These are phyloP conservation scores for Talaromyces pinophilus DNA, from an alignment of 2,329 filamentous ascomycete species.

Conservation along the genomic window DNA sequence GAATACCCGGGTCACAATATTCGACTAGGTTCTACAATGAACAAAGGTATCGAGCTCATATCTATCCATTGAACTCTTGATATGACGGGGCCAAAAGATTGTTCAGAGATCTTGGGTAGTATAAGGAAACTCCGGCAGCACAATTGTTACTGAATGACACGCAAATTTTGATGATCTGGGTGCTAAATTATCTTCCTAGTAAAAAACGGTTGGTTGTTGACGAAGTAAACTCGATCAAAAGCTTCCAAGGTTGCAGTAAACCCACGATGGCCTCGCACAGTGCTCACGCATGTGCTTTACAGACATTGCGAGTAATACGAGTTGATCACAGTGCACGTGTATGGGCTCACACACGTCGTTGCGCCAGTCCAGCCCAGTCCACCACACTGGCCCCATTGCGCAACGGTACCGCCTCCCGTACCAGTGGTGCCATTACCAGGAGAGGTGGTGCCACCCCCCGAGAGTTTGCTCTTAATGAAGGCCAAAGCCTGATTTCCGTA, in stretches of 20 bases:
- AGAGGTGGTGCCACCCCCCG: constrained; percentile 5
- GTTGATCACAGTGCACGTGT: constrained; percentile 32
- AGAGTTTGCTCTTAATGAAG: constrained; percentile 55
- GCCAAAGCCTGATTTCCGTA: constrained; percentile 61
- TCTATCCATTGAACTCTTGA: neutral
- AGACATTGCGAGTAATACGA: constrained; percentile 38
- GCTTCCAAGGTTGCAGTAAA: neutral
- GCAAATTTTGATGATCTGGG: neutral
- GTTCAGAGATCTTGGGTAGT: neutral
- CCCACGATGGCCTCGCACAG: neutral
- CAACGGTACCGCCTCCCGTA: constrained; percentile 9
- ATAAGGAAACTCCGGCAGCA: neutral
- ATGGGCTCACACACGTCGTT: constrained; percentile 31
- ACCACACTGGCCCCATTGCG: constrained; percentile 30
- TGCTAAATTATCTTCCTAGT: neutral
- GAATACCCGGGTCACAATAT: neutral
- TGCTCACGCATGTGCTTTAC: constrained; percentile 14
- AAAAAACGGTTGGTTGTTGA: neutral
- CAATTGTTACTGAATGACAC: neutral
- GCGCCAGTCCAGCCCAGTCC: constrained; percentile 33
- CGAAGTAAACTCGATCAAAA: too few species aligned
- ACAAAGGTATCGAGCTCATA: neutral
- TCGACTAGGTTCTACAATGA: neutral
- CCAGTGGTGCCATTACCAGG: neutral
- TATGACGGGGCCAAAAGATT: neutral